These are phyloP conservation scores for Candida ficus DNA, from an alignment of 805 yeast species.

Conservation along the genomic window DNA sequence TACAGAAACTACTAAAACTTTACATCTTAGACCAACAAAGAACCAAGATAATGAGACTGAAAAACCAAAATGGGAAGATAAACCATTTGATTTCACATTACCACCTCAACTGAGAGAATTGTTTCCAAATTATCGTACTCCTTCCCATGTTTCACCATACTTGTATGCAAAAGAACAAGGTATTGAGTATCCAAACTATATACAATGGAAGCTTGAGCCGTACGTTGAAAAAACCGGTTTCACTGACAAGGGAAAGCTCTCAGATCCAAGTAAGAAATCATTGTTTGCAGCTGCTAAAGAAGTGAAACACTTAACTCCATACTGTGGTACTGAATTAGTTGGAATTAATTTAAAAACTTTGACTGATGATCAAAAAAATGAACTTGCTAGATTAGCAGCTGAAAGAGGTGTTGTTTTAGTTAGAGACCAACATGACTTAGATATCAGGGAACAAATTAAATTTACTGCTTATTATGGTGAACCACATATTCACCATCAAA, in stretches of 20 bases:
- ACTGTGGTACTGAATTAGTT: slow-evolving; percentile 38
- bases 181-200: background rate
- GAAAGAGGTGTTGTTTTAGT: slow-evolving; percentile 66
- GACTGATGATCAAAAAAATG: slow-evolving; percentile 53
- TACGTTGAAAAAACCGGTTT: background rate
- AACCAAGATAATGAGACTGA: background rate
- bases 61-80: background rate
- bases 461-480: slow-evolving; percentile 57
- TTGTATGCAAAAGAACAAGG: background rate
- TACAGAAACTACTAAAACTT: too few species aligned
- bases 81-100: background rate
- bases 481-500: slow-evolving; percentile 67
- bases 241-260: background rate
- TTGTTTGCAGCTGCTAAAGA: background rate
- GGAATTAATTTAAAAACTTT: slow-evolving; percentile 58
- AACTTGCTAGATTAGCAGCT: slow-evolving; percentile 62
- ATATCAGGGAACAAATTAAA: slow-evolving; percentile 41
- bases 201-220: background rate
- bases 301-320: slow-evolving; percentile 3
- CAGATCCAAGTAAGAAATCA: background rate
- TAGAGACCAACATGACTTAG: slow-evolving; percentile 57
- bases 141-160: background rate
- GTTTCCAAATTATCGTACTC: background rate
- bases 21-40: background rate
- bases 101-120: background rate